These are phyloP conservation scores for Pseudofabraea citricarpa DNA, from an alignment of 2,329 filamentous ascomycete genomes.

Conservation along the genomic window DNA sequence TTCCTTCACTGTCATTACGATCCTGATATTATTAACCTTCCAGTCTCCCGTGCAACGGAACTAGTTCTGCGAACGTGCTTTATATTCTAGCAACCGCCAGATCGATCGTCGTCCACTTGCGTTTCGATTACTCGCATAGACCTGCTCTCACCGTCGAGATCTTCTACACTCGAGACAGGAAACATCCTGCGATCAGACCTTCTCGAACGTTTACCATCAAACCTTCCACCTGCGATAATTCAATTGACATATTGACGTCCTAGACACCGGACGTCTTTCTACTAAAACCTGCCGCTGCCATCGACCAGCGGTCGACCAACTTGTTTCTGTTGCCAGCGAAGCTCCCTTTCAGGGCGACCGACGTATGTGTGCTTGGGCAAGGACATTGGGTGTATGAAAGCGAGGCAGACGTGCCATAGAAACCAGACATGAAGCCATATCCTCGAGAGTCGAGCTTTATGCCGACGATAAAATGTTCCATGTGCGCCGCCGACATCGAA, in stretches of 20 bases:
- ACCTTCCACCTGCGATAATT: too few relatives aligned
- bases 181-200: conserved; percentile 1
- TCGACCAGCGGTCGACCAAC: too few relatives aligned
- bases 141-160: neutral
- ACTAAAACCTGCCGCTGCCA: neutral
- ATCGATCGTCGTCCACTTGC: too few relatives aligned
- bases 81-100: too few relatives aligned
- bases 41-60: too few relatives aligned
- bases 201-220: too few relatives aligned
- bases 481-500: conserved; percentile 71
- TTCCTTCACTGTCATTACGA: too few relatives aligned
- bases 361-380: neutral
- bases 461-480: conserved; percentile 84
- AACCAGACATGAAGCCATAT: conserved; percentile 19
- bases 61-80: too few relatives aligned
- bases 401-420: conserved; percentile 6
- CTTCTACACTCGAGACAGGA: conserved; percentile 2
- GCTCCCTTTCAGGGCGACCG: too few relatives aligned
- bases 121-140: neutral
- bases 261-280: neutral
- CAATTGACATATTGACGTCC: neutral
- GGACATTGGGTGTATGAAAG: conserved; percentile 2
- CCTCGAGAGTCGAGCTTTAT: conserved; percentile 58
- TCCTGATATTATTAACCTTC: too few relatives aligned
- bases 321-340: too few relatives aligned